Conservation (phyloP, 352 stramenopile species). For the Phytophthora palmivora region DNA sequence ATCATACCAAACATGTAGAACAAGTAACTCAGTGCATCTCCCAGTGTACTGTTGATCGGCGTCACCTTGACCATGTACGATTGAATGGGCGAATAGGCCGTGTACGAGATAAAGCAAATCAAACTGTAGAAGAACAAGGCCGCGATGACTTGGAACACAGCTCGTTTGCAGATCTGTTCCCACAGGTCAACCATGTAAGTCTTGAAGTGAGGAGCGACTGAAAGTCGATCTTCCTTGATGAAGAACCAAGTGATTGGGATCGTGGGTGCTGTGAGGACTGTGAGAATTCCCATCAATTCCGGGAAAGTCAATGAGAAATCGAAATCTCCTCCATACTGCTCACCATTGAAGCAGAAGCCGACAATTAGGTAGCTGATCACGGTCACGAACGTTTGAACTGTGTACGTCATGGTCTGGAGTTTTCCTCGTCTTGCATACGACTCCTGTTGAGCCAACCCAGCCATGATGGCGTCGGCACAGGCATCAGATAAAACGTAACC, state of each 20-base stretch:
- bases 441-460: constrained; percentile 62
- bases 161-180: constrained; percentile 42
- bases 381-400: constrained; percentile 43
- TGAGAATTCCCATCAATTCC: constrained; percentile 42
- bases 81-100: constrained; percentile 35
- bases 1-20: constrained; percentile 45
- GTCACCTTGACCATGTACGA: constrained; percentile 41
- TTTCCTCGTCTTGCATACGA: constrained; percentile 48
- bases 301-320: constrained; percentile 47
- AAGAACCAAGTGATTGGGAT: constrained; percentile 59
- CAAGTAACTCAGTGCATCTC: constrained; percentile 32
- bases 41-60: constrained; percentile 39
- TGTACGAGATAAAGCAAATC: constrained; percentile 36
- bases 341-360: constrained; percentile 53
- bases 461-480: constrained; percentile 55
- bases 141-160: constrained; percentile 58
- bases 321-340: constrained; percentile 49
- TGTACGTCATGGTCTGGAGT: constrained; percentile 59
- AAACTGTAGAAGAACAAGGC: constrained; percentile 47
- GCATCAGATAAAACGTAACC: constrained; percentile 58
- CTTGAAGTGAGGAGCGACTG: constrained; percentile 27
- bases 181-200: constrained; percentile 46
- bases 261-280: constrained; percentile 39
- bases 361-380: constrained; percentile 50
- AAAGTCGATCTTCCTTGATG: constrained; percentile 37